Conservation (phyloP, 176 grass and related monocot genomes). For the Puya raimondii region DNA sequence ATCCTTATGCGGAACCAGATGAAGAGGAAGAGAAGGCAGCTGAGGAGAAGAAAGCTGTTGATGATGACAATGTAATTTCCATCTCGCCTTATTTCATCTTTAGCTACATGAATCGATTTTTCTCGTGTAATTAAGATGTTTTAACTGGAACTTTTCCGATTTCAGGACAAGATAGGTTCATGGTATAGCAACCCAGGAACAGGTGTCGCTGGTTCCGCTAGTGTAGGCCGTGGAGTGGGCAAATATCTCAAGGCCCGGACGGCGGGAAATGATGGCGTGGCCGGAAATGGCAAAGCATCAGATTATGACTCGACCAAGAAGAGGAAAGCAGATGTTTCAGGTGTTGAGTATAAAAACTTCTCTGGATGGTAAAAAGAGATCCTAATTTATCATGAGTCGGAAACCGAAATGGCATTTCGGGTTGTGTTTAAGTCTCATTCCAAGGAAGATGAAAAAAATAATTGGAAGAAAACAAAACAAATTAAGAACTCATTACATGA, state of each 20-base stretch:
- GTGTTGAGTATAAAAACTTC: slow-evolving; percentile 75
- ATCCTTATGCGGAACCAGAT: slow-evolving; percentile 81
- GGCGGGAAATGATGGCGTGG: slow-evolving; percentile 29
- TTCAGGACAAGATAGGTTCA: slow-evolving; percentile 83
- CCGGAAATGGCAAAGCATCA: slow-evolving; percentile 19
- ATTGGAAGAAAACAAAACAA: no score
- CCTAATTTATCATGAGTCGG: not conserved
- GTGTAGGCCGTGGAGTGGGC: slow-evolving; percentile 57
- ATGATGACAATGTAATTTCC: slow-evolving; percentile 64
- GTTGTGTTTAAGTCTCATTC: not conserved
- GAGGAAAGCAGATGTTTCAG: slow-evolving; percentile 54
- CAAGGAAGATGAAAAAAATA: not conserved
- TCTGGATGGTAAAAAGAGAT: slow-evolving; percentile 57
- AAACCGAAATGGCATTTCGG: not conserved
- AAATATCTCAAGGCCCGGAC: slow-evolving; percentile 73
- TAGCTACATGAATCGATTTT: slow-evolving; percentile 1
- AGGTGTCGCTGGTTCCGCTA: slow-evolving; percentile 43
- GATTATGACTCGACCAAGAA: slow-evolving; percentile 63
- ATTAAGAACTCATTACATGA: no score
- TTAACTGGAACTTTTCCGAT: slow-evolving; percentile 13
- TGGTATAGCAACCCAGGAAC: slow-evolving; percentile 86
- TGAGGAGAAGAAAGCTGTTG: slow-evolving; percentile 47
- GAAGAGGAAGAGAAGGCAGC: slow-evolving; percentile 82
- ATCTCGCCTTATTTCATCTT: slow-evolving; percentile 18
- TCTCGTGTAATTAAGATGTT: slow-evolving; percentile 11